Evolutionary conservation across 345 rosid species (phyloP).

Genomic region (Eucalyptus tenuipes): DNA sequence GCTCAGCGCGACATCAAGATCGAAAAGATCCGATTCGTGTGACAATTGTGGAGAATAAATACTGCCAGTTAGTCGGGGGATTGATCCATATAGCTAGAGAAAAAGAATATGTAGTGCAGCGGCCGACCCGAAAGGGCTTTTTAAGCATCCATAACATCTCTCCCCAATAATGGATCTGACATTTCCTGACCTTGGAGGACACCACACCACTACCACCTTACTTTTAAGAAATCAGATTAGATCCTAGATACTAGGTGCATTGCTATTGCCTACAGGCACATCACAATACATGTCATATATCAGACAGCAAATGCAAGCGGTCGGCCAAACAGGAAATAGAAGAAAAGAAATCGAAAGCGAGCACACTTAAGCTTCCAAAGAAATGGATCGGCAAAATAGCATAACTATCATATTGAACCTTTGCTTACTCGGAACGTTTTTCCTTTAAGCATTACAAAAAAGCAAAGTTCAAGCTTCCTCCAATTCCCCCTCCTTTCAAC

Average conservation of each 20-base stretch:
- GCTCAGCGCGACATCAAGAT: background rate
- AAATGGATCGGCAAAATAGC: background rate
- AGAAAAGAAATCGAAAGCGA: background rate
- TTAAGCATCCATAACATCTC: background rate
- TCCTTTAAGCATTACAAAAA: background rate
- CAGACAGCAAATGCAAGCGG: background rate
- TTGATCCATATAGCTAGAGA: background rate
- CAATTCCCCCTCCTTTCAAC: background rate
- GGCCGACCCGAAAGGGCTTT: background rate
- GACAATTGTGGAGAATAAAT: background rate
- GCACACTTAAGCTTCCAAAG: background rate
- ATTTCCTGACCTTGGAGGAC: background rate
- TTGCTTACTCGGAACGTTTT: background rate
- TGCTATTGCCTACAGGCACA: background rate
- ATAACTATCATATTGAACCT: background rate
- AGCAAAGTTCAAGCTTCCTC: background rate
- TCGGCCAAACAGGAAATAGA: background rate
- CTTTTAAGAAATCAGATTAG: background rate
- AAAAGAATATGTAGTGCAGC: background rate
- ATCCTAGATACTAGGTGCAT: background rate
- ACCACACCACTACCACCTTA: background rate
- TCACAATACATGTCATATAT: background rate
- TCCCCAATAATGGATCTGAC: background rate
- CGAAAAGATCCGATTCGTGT: background rate
- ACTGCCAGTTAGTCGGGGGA: background rate